phyloP scores from a whole-genome alignment of 257 asterid species.

The Capsicum rhomboideum region DNA sequence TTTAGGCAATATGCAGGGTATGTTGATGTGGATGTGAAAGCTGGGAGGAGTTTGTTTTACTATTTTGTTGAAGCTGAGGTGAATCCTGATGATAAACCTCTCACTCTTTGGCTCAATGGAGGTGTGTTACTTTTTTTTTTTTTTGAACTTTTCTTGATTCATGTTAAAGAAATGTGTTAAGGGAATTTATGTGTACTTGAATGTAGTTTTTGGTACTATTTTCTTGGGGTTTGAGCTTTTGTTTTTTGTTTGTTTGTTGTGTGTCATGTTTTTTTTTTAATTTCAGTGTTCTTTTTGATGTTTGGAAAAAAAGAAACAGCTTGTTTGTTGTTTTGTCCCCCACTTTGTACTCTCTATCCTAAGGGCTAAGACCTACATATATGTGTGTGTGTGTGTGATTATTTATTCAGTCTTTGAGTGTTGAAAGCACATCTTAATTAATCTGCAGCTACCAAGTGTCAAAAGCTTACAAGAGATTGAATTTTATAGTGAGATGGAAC shows the following conservation, averaged over 20 bases:
- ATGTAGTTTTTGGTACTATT: not conserved
- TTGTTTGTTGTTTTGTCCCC: not conserved
- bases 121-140: constrained; percentile 26
- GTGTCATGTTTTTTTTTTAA: not conserved
- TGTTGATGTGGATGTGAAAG: constrained; percentile 70
- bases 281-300: not conserved
- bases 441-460: not conserved
- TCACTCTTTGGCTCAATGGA: constrained; percentile 95
- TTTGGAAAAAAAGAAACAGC: not conserved
- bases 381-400: too few species aligned
- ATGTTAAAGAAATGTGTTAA: not conserved
- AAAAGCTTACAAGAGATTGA: not conserved
- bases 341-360: too few species aligned
- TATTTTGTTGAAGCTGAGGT: constrained; percentile 86
- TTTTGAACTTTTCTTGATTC: not conserved
- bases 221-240: constrained; percentile 5
- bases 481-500: not conserved
- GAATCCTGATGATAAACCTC: constrained; percentile 65
- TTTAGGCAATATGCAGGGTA: constrained; percentile 90
- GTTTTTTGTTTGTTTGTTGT: not conserved
- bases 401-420: too few species aligned
- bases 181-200: not conserved
- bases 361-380: too few species aligned
- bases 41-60: constrained; percentile 86
- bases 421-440: too few species aligned